Conservation (phyloP, 2,329 filamentous ascomycete species). For the Zymoseptoria tritici region DNA sequence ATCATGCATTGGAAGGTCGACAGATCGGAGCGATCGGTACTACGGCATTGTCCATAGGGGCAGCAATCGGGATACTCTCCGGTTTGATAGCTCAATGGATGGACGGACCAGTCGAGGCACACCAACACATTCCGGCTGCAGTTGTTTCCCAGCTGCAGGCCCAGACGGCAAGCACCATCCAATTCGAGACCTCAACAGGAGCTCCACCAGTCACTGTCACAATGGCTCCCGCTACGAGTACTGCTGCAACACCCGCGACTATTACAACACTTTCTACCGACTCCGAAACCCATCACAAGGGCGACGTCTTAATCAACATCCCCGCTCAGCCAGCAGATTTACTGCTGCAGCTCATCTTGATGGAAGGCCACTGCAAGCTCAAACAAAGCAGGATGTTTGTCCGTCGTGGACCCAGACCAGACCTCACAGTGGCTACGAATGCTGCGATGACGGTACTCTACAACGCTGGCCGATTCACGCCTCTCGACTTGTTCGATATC, state of each 20-base stretch:
- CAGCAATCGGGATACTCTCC: too few species aligned
- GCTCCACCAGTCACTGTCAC: not conserved
- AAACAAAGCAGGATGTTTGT: not conserved
- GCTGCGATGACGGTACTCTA: not conserved
- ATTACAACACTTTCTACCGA: not conserved
- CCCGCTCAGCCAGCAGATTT: not conserved
- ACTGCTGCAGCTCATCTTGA: not conserved
- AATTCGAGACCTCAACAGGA: not conserved
- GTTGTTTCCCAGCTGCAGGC: not conserved
- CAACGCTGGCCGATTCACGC: not conserved
- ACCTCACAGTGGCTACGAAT: not conserved
- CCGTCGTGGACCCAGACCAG: not conserved
- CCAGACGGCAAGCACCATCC: not conserved
- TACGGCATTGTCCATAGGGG: not conserved
- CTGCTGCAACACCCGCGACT: not conserved
- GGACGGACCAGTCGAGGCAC: not conserved
- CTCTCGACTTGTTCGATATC: not conserved
- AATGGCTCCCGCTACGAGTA: not conserved
- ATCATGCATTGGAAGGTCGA: not conserved
- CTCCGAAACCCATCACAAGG: not conserved
- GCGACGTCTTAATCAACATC: not conserved
- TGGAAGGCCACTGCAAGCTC: not conserved
- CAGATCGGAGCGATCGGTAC: not conserved
- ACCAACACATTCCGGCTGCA: not conserved
- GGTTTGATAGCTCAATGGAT: too few species aligned